phyloP scores from a whole-genome alignment of 345 rosid species.

The Eutrema yunnanense region DNA sequence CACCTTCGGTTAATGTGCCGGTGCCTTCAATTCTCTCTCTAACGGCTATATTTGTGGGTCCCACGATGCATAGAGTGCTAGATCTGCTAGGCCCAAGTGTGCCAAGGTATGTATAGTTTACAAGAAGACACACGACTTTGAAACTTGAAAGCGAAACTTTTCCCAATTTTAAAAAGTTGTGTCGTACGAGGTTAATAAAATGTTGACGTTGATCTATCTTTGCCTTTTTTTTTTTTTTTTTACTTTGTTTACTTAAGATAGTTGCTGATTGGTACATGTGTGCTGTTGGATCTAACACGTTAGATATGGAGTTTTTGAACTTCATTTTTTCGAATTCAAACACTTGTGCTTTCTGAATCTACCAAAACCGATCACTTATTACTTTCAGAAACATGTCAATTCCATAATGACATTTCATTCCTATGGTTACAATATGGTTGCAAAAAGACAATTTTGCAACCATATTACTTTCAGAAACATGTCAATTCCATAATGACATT shows the following conservation, averaged over 20 bases:
- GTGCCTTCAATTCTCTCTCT: slow-evolving; percentile 16
- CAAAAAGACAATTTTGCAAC: neutral
- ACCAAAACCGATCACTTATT: neutral
- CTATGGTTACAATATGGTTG: neutral
- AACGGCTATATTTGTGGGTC: slow-evolving; percentile 30
- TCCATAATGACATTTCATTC: neutral
- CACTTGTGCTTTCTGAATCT: neutral
- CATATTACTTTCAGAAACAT: neutral
- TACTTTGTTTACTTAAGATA: neutral
- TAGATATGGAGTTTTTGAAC: neutral
- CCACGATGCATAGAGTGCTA: neutral
- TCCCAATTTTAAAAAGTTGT: neutral
- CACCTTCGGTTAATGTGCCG: slow-evolving; percentile 28
- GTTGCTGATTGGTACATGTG: slow-evolving; percentile 13
- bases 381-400: neutral
- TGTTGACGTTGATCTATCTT: slow-evolving; percentile 19
- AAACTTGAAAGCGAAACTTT: slow-evolving; percentile 10
- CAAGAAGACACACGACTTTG: slow-evolving; percentile 1
- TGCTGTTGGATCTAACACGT: neutral
- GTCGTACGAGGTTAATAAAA: slow-evolving; percentile 28
- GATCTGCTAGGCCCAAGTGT: slow-evolving; percentile 5
- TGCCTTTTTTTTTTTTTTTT: too few relatives aligned
- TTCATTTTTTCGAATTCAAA: neutral
- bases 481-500: neutral
- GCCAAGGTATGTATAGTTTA: neutral